Evolutionary conservation across 2,329 filamentous ascomycete species (phyloP), one percentile per base, ranked within the genome.

Genomic region (Cercospora canescens): DNA sequence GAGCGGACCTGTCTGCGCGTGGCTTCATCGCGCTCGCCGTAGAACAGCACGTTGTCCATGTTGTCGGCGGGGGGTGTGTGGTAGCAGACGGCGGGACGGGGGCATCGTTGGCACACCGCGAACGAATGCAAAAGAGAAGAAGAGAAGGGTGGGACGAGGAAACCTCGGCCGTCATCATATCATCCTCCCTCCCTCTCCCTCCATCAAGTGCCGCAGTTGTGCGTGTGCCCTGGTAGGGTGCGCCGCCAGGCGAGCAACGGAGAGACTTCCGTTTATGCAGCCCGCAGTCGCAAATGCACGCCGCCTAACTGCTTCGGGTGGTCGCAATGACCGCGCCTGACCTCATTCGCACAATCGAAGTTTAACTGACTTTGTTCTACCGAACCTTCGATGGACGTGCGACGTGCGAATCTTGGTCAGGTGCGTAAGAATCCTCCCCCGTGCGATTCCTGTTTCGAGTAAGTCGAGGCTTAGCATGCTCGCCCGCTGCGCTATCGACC

Each of bases 31-130:
- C 66, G 62, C 35, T 71, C 68, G 21, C 70, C 70, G 50, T 71
- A 70, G 63, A 71, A 71, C 35, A 71, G 35, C 57, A 72, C 68
- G 56, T 65, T 65, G 32, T 72, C 69, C 66, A 70, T 72, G 21
- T 39, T 41, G 37, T 37, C 7, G 50, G 45, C 35, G 28, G 30
- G 11, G 48, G 45, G 12, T 16, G 16, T 18, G 12, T 16, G 34
- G 37, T 32, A 63, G 41, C 18, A 45, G 24, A 28, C 50, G 50
- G 16, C 50, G 50, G 50, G 50, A 30, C 6, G 5, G 14, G 3
- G 5, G 50, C 50, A 54, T 54, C 24, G 50, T 54, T 32, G 50
- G n/a, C n/a, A n/a, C n/a, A n/a, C 50, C 5, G 9, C 2, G 56
- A 6, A 32, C n/a, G n/a, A n/a, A n/a, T n/a, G 26, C 28, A 18